These are phyloP conservation scores for Globisporangium ultimum DNA, from an alignment of 352 stramenopile genomes.

Conservation along the genomic window DNA sequence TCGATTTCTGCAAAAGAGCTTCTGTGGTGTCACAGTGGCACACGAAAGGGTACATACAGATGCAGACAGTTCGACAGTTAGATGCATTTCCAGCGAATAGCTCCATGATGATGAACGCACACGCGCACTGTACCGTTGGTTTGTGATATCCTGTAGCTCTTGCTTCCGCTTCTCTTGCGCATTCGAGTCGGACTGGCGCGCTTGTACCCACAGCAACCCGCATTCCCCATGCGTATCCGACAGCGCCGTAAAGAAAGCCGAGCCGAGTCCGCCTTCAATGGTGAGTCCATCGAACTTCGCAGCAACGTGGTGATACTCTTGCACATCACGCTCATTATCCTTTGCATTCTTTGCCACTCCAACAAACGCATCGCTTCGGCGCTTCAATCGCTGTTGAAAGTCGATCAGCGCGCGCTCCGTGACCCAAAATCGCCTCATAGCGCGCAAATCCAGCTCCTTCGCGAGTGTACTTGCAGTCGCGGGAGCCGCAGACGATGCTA, in stretches of 20 bases:
- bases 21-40: not conserved
- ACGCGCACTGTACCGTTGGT: constrained; percentile 13
- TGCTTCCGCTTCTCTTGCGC: constrained; percentile 44
- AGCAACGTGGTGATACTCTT: constrained; percentile 42
- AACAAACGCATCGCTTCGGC: not conserved
- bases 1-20: not conserved
- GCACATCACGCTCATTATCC: not conserved
- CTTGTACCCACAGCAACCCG: constrained; percentile 57
- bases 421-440: constrained; percentile 48
- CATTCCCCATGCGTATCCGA: constrained; percentile 11
- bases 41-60: not conserved
- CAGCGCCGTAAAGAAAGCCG: constrained; percentile 19
- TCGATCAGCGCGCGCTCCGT: constrained; percentile 31
- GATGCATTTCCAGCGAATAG: too few relatives aligned
- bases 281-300: constrained; percentile 47
- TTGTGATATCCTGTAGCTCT: constrained; percentile 60
- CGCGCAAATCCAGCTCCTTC: constrained; percentile 31
- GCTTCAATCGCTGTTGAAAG: constrained; percentile 34
- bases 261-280: constrained; percentile 50
- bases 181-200: constrained; percentile 45
- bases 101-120: not conserved
- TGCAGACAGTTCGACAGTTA: too few relatives aligned
- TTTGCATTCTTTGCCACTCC: too few relatives aligned
- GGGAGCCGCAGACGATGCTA: not conserved
- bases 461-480: not conserved